A percentile compares a stretch with the other conserved stretches of the same genome.
phyloP scores from a whole-genome alignment of 2,329 filamentous ascomycete species.

The Alternaria burnsii region DNA sequence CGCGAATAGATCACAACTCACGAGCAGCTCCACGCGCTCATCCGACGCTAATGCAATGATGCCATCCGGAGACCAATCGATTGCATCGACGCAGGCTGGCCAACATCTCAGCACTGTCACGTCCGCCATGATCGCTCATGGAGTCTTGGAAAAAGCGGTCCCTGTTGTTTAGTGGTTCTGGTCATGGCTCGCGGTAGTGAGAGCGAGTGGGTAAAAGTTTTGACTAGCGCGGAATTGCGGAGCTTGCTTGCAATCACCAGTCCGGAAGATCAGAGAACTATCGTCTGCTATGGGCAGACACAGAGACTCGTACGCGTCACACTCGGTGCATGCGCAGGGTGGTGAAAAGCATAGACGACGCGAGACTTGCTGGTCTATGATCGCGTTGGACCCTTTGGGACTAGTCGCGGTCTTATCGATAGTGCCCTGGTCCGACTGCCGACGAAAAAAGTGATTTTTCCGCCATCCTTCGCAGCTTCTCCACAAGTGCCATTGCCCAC shows the following conservation, averaged over 20 bases:
- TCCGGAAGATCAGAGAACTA: background rate
- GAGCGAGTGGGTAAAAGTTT: background rate
- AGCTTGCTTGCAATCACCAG: background rate
- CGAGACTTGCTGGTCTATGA: constrained; percentile 6
- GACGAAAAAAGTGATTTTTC: constrained; percentile 28
- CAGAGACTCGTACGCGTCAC: background rate
- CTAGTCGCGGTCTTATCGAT: constrained; percentile 32
- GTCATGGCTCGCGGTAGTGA: constrained; percentile 10
- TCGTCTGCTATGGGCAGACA: background rate
- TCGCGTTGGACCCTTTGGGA: constrained; percentile 9
- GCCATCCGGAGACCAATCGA: constrained; percentile 68
- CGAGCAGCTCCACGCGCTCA: constrained; percentile 65
- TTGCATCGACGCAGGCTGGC: constrained; percentile 61
- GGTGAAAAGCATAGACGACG: constrained; percentile 1
- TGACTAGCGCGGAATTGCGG: constrained; percentile 3
- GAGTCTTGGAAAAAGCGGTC: constrained; percentile 1
- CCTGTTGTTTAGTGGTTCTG: background rate
- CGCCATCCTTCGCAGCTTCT: constrained; percentile 13
- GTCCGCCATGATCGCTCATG: constrained; percentile 40
- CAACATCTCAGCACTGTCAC: constrained; percentile 53
- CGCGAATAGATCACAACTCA: constrained; percentile 10
- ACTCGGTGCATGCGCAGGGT: background rate
- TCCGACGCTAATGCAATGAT: constrained; percentile 65
- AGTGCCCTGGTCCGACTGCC: constrained; percentile 15
- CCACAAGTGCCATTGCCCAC: constrained; percentile 6